Conservation (phyloP, 2,329 filamentous ascomycete species). For the Fusarium goolgardi region DNA sequence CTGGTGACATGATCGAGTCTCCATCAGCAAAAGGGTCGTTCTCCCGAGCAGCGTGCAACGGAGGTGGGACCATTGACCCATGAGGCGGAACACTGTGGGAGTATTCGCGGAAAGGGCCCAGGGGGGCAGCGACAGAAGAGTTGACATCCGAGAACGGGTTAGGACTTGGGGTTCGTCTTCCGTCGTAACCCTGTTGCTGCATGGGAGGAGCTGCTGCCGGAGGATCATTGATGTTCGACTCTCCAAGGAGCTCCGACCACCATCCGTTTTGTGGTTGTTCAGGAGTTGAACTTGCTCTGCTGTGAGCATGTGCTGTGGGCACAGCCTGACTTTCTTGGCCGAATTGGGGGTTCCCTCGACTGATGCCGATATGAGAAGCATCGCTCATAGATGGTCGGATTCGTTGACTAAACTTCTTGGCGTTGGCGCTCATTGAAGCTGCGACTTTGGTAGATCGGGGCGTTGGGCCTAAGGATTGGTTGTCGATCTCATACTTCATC, state of each 20-base stretch:
- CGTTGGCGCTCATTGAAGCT: constrained; percentile 48
- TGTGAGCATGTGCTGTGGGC: constrained; percentile 43
- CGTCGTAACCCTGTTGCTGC: constrained; percentile 32
- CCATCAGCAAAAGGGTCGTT: constrained; percentile 61
- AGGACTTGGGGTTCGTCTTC: constrained; percentile 30
- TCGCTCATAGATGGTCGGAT: constrained; percentile 41
- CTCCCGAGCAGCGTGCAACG: constrained; percentile 48
- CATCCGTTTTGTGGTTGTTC: constrained; percentile 51
- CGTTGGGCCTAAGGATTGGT: constrained; percentile 62
- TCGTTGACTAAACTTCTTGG: constrained; percentile 44
- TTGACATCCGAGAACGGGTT: constrained; percentile 58
- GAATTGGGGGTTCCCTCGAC: constrained; percentile 66
- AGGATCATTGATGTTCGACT: constrained; percentile 55
- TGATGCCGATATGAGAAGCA: constrained; percentile 60
- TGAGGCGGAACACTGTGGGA: constrained; percentile 54
- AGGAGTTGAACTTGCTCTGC: constrained; percentile 17
- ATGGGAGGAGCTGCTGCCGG: constrained; percentile 43
- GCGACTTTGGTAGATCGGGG: constrained; percentile 52
- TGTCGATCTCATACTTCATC: constrained; percentile 52
- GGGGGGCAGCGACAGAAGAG: constrained; percentile 52
- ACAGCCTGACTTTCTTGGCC: constrained; percentile 54
- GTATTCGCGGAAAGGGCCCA: constrained; percentile 42
- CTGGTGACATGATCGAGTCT: constrained; percentile 55
- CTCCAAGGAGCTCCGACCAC: constrained; percentile 58
- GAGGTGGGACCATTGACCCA: constrained; percentile 54